phyloP scores from a whole-genome alignment of 1,284 basidiomycete genomes.

The Pseudozyma pruni region DNA sequence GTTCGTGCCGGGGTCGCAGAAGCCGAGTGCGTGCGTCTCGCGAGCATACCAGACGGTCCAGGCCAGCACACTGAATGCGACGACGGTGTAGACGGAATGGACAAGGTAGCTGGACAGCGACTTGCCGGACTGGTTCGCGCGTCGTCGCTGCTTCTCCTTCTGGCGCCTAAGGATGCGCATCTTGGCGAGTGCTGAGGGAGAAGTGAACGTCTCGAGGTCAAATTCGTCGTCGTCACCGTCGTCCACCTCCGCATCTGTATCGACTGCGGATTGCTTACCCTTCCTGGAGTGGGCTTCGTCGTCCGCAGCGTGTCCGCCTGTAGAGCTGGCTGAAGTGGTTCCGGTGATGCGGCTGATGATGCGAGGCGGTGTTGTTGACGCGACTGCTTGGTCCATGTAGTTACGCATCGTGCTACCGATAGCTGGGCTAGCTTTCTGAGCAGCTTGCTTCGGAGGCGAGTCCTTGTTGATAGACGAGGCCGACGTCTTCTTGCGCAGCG shows the following conservation, averaged over 20 bases:
- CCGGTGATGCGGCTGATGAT: conserved; percentile 28
- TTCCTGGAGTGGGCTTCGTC: conserved; percentile 14
- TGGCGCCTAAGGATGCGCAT: conserved; percentile 31
- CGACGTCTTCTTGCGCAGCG: conserved; percentile 34
- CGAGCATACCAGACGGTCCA: conserved; percentile 55
- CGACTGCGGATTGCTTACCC: not conserved
- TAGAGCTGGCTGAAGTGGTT: conserved; percentile 19
- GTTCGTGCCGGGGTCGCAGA: conserved; percentile 50
- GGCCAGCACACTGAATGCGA: conserved; percentile 13
- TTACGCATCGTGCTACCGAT: conserved; percentile 23
- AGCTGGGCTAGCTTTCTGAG: conserved; percentile 9
- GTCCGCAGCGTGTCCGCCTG: conserved; percentile 21
- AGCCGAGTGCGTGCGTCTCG: conserved; percentile 55
- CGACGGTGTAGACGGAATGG: conserved; percentile 5
- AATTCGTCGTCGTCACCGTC: conserved; percentile 24
- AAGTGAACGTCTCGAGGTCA: conserved; percentile 29
- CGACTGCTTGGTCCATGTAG: conserved; percentile 53
- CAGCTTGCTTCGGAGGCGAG: conserved; percentile 14
- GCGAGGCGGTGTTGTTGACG: conserved; percentile 44
- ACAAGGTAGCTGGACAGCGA: conserved; percentile 14
- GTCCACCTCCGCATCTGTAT: conserved; percentile 6
- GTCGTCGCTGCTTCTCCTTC: conserved; percentile 27
- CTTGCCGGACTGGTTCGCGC: conserved; percentile 2
- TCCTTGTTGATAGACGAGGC: conserved; percentile 1
- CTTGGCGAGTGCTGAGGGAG: conserved; percentile 39